Base-by-base conservation (phyloP, 768 basidiomycete genomes). In the Hygrophorus russula region DNA sequence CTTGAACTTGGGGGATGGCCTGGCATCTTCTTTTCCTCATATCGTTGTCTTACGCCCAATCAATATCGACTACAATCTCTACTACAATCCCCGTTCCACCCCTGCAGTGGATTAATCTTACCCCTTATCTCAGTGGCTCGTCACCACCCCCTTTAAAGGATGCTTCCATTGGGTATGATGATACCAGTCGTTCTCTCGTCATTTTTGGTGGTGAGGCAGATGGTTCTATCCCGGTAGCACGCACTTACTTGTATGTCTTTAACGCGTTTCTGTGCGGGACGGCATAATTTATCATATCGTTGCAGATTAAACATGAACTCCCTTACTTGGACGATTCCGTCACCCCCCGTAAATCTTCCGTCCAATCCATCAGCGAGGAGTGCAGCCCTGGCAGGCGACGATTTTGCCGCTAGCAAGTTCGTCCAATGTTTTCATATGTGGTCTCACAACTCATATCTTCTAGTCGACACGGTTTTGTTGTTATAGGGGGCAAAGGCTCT, bases 321-420 rank as follows among this genome's bases (percentile, higher is more conserved):
- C 28, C 62, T 82, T 35, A 61, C 62, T 6, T 90, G 87, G 87
- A 66, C 68, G 9, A 58, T 53, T 9, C 82, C 82, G 4, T 52
- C 54, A 2, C 72, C 80, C 17, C 74, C 79, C 15, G 7, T 60
- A 10, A 68, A 62, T 57, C 70, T 80, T 5, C 47, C 56, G 17
- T 53, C 54, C 0, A 58, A 59, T 5, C 86, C 86, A 6, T 65
- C 81, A 11, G 69, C 81, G 20, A 70, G 83, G 56, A 80, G 74
- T 59, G 71, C 73, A 32, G 76, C 80, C 20, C 53, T 86, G 32
- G 64, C 72, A 34, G 87, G 82, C 4, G 62, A 66, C 15, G 87
- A 89, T 63, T 74, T 73, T 49, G 86, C 84, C 36, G 82, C 84
- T 9, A 89, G 80, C 81, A 83, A 88, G 85, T 85, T 45, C 51